Conservation (phyloP, 1,139 yeast species). For the Sugiyamaella paludigena region DNA sequence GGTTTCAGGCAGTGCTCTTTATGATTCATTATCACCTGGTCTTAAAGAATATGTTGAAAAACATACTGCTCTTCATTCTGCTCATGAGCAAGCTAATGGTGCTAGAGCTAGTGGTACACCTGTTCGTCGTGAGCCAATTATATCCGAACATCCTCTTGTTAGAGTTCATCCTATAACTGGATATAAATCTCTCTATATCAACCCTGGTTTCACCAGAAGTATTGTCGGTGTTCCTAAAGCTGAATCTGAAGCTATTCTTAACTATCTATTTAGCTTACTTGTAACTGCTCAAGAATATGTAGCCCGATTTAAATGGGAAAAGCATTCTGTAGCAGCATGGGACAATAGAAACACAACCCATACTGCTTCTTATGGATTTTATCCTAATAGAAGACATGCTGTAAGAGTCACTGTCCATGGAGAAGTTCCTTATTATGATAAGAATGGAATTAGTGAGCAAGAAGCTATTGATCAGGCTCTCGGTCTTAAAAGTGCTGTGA, state of each 20-base stretch:
- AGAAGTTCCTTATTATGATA: slow-evolving; percentile 38
- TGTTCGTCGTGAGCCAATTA: slow-evolving; percentile 61
- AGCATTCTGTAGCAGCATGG: slow-evolving; percentile 66
- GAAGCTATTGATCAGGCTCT: slow-evolving; percentile 25
- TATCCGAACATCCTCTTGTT: slow-evolving; percentile 61
- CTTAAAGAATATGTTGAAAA: slow-evolving; percentile 56
- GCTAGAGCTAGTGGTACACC: slow-evolving; percentile 55
- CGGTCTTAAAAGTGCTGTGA: slow-evolving; percentile 22
- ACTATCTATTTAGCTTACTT: slow-evolving; percentile 52
- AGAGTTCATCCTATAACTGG: slow-evolving; percentile 69
- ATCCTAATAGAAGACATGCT: slow-evolving; percentile 56
- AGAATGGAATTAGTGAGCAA: slow-evolving; percentile 32
- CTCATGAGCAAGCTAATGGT: slow-evolving; percentile 62
- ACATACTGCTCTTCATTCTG: slow-evolving; percentile 64
- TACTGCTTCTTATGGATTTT: slow-evolving; percentile 48
- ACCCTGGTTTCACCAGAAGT: slow-evolving; percentile 58
- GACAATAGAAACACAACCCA: slow-evolving; percentile 68
- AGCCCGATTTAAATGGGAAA: slow-evolving; percentile 57
- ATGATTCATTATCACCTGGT: slow-evolving; percentile 62
- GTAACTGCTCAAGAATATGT: slow-evolving; percentile 54
- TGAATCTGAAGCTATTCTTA: slow-evolving; percentile 57
- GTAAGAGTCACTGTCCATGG: slow-evolving; percentile 68
- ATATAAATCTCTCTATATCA: slow-evolving; percentile 56
- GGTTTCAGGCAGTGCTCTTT: slow-evolving; percentile 63
- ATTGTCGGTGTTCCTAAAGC: slow-evolving; percentile 64